phyloP scores from a whole-genome alignment of 2,329 filamentous ascomycete genomes.

The Teratosphaeriaceae sp. region DNA sequence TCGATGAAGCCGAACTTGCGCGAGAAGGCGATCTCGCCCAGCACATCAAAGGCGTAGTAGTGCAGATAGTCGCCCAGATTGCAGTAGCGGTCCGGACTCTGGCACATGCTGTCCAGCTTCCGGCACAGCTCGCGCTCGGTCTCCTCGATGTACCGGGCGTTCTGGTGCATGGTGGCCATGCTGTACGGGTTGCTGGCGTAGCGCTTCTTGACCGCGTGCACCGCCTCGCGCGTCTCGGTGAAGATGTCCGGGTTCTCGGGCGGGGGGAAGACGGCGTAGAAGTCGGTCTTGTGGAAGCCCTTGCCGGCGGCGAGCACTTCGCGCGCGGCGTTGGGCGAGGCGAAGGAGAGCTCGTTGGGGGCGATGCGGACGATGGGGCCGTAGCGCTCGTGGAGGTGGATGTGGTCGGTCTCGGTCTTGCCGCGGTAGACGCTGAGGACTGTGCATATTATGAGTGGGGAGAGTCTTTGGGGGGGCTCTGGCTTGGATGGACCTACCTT shows the following conservation, averaged over 20 bases:
- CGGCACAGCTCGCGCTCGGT: conserved; percentile 41
- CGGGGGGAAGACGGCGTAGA: conserved; percentile 46
- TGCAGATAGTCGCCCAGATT: conserved; percentile 41
- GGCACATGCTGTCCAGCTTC: conserved; percentile 39
- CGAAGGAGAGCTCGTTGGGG: conserved; percentile 26
- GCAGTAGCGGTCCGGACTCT: conserved; percentile 27
- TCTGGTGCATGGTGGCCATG: conserved; percentile 49
- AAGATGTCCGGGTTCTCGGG: conserved; percentile 54
- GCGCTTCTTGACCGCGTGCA: conserved; percentile 50
- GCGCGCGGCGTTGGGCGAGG: conserved; percentile 24
- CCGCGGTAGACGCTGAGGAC: conserved; percentile 19
- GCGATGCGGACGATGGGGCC: conserved; percentile 26
- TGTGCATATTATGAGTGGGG: neutral
- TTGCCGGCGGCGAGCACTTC: conserved; percentile 25
- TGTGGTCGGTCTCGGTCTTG: conserved; percentile 22
- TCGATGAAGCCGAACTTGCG: conserved; percentile 48
- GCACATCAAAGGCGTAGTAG: conserved; percentile 32
- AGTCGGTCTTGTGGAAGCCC: conserved; percentile 28
- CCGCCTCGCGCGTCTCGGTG: conserved; percentile 48
- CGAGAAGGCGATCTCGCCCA: conserved; percentile 33
- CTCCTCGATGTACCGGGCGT: conserved; percentile 47
- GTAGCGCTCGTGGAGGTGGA: conserved; percentile 17
- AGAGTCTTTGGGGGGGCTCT: too few relatives aligned
- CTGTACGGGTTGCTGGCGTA: conserved; percentile 39
- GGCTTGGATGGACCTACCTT: conserved; percentile 11